Percentiles rank a stretch among this genome's conserved stretches.
Conservation (phyloP, 768 basidiomycete species). For the Termitomyces sp. region DNA sequence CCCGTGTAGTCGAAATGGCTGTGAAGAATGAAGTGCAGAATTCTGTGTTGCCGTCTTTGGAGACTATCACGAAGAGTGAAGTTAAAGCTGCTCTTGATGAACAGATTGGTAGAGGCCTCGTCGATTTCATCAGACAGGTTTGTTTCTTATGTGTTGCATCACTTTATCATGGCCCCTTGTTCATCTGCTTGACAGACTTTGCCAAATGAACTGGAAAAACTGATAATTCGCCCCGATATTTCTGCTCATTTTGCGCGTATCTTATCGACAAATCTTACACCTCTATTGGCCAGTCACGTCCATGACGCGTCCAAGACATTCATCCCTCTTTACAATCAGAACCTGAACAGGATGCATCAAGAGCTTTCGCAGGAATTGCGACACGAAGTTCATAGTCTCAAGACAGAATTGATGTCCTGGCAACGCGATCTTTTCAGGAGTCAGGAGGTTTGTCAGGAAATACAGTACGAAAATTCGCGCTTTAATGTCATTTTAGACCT, state of each 20-base stretch:
- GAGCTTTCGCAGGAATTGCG: slow-evolving; percentile 73
- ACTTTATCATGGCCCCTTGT: background rate
- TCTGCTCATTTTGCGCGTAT: slow-evolving; percentile 73
- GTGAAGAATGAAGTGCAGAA: slow-evolving; percentile 82
- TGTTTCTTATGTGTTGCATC: slow-evolving; percentile 16
- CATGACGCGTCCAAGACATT: slow-evolving; percentile 73
- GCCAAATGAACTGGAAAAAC: slow-evolving; percentile 74
- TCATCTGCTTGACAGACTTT: slow-evolving; percentile 46
- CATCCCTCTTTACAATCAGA: slow-evolving; percentile 71
- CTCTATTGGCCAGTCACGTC: slow-evolving; percentile 75
- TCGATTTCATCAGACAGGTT: slow-evolving; percentile 72
- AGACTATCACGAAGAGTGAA: slow-evolving; percentile 77
- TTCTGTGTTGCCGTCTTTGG: slow-evolving; percentile 78
- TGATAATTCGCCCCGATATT: slow-evolving; percentile 72
- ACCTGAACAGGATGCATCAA: slow-evolving; percentile 74
- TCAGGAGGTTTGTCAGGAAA: slow-evolving; percentile 55
- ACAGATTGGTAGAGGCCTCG: slow-evolving; percentile 69
- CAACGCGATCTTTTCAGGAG: slow-evolving; percentile 72
- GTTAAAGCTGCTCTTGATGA: slow-evolving; percentile 74
- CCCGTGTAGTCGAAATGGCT: slow-evolving; percentile 84
- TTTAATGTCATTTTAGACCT: slow-evolving; percentile 36
- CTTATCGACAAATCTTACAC: slow-evolving; percentile 66
- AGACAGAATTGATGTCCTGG: slow-evolving; percentile 77
- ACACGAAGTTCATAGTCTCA: slow-evolving; percentile 68
- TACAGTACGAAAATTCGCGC: slow-evolving; percentile 7